Base-by-base conservation (phyloP, 176 grass and related monocot genomes). In the Calamus simplicifolius region DNA sequence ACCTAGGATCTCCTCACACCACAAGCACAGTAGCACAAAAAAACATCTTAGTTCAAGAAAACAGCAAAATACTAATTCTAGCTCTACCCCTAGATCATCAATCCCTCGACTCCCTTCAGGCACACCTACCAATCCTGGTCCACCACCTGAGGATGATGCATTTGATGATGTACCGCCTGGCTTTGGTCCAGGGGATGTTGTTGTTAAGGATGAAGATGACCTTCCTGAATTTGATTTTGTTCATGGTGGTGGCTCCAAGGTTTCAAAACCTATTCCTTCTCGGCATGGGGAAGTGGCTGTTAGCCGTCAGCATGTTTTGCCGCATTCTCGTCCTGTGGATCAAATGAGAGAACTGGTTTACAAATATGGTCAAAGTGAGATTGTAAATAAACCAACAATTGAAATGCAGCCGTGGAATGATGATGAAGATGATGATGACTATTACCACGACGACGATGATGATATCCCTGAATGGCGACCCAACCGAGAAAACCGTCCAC, bases 401-500 rank as follows among this genome's bases (percentile, higher is more conserved):
- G 67, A 62, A 70, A 51, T 16, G 18, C 58, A 80, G 3, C 58
- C 63, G 23, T 85, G 78, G 78, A 63, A 80, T 15, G 35, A 43
- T 43, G 35, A 43, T 10, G 35, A 23, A 1, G 1, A 65, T 53
- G 29, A 53, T 1, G 90, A 56, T 12, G 48, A 75, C 1, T n/a
- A n/a, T n/a, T n/a, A n/a, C n/a, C n/a, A n/a, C n/a, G n/a, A n/a
- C n/a, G n/a, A n/a, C n/a, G n/a, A n/a, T n/a, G 93, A 97, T 58
- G 73, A 92, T 61, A 68, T 79, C 6, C 77, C 82, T 57, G 85
- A 89, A 59, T 98, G 93, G 93, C 75, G 73, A 18, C 93, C 93
- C 4, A 76, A 62, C 63, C 74, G 69, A 61, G 59, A 71, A 65
- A 51, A 27, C 63, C 66, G 61, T 18, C 12, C 25, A 29, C 57